phyloP scores from a whole-genome alignment of 108 stramenopile species.

The Nannochloropsis salina region DNA sequence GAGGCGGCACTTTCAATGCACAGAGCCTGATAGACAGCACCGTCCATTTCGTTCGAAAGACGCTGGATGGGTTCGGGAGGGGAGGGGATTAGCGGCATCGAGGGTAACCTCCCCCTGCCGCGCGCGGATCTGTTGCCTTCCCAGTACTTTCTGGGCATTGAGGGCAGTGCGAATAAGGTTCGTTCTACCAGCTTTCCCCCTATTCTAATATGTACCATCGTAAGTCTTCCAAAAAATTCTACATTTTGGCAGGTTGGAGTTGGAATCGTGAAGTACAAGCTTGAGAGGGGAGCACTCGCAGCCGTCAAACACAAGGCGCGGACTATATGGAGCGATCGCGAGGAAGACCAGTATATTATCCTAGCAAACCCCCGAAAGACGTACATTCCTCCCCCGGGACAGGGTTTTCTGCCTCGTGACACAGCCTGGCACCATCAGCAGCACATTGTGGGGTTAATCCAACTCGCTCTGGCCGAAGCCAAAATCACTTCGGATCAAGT shows the following conservation, averaged over 20 bases:
- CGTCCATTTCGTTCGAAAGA: too few species aligned
- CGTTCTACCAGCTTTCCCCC: neutral
- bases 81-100: neutral
- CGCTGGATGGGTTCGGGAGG: too few species aligned
- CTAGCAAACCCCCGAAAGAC: slow-evolving; percentile 93
- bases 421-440: slow-evolving; percentile 95
- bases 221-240: neutral
- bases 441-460: slow-evolving; percentile 79
- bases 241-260: slow-evolving; percentile 65
- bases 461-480: slow-evolving; percentile 76
- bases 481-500: slow-evolving; percentile 49
- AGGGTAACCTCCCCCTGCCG: neutral
- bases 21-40: too few species aligned
- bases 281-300: neutral
- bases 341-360: slow-evolving; percentile 66
- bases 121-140: neutral
- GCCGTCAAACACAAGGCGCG: neutral
- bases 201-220: neutral
- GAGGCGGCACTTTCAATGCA: too few species aligned
- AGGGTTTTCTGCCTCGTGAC: slow-evolving; percentile 93
- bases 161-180: slow-evolving; percentile 96
- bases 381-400: slow-evolving; percentile 85
- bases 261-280: slow-evolving; percentile 72
- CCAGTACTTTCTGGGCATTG: slow-evolving; percentile 77
- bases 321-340: neutral